Evolutionary conservation across 352 stramenopile genomes (phyloP).

Genomic region (Phytophthora europaea): DNA sequence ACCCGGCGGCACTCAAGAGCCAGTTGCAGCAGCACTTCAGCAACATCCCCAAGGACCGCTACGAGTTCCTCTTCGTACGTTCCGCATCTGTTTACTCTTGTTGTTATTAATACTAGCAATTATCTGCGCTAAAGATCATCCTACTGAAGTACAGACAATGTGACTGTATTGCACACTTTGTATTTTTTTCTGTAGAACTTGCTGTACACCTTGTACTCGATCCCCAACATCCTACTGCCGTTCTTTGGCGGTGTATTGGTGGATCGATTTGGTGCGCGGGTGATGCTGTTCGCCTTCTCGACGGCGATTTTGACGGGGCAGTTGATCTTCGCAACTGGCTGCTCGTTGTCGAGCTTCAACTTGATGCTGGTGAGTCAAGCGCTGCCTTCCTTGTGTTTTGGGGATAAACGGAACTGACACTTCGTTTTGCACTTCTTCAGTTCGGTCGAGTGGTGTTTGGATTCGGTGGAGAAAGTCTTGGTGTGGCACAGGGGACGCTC

Average conservation of each 20-base stretch:
- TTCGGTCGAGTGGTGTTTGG: constrained; percentile 93
- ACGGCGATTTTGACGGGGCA: constrained; percentile 86
- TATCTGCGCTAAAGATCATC: too few species aligned
- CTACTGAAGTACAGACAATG: neutral
- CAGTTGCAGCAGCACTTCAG: constrained; percentile 90
- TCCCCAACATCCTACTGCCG: constrained; percentile 94
- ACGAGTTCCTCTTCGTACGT: constrained; percentile 87
- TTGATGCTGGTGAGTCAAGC: constrained; percentile 67
- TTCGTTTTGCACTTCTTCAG: constrained; percentile 36
- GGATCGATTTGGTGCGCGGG: constrained; percentile 87
- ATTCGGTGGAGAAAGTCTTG: constrained; percentile 93
- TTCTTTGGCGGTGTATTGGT: constrained; percentile 95
- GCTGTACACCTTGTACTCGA: constrained; percentile 95
- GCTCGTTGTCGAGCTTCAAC: constrained; percentile 80
- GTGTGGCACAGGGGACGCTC: constrained; percentile 91
- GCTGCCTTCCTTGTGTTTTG: neutral
- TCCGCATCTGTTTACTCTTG: neutral
- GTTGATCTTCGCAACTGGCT: constrained; percentile 90
- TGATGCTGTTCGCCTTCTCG: constrained; percentile 91
- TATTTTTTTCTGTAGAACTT: constrained; percentile 73
- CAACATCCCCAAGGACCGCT: constrained; percentile 75
- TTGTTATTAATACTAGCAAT: neutral
- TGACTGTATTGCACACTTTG: neutral
- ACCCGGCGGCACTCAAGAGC: constrained; percentile 88
- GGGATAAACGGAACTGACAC: constrained; percentile 5